Evolutionary conservation across 805 yeast species (phyloP).

Genomic region (Monosporozyma aerobia): DNA sequence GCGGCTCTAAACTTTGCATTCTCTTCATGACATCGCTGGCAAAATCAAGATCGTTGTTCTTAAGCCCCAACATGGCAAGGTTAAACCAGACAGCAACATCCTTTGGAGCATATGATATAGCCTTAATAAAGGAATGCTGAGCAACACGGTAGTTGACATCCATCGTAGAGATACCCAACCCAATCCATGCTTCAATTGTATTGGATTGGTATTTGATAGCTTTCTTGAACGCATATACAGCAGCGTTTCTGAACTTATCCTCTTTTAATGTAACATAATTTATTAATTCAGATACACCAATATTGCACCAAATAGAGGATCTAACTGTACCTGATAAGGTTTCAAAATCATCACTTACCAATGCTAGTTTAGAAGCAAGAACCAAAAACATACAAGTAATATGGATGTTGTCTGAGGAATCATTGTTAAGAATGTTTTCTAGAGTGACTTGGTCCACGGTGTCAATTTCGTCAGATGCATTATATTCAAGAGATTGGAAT

Average conservation of each 20-base stretch:
- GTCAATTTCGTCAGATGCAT: constrained; percentile 20
- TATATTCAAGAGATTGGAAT: constrained; percentile 12
- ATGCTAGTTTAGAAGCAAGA: constrained; percentile 39
- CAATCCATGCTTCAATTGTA: constrained; percentile 70
- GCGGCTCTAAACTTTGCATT: constrained; percentile 78
- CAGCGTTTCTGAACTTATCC: constrained; percentile 34
- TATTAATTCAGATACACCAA: constrained; percentile 57
- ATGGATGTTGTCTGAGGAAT: constrained; percentile 25
- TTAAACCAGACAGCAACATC: constrained; percentile 72
- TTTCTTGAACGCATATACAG: constrained; percentile 51
- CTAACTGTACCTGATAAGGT: constrained; percentile 37
- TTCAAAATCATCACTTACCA: constrained; percentile 16
- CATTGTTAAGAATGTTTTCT: constrained; percentile 12
- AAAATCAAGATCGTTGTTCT: constrained; percentile 56
- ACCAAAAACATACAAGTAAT: constrained; percentile 36
- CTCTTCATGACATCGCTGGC: constrained; percentile 65
- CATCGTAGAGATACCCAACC: constrained; percentile 69
- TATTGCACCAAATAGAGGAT: constrained; percentile 53
- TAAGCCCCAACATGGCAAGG: constrained; percentile 66
- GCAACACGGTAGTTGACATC: constrained; percentile 59
- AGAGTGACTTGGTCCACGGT: constrained; percentile 21
- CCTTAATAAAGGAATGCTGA: constrained; percentile 89
- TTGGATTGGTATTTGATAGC: constrained; percentile 66
- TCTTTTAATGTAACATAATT: constrained; percentile 31
- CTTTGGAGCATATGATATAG: constrained; percentile 58